These are phyloP conservation scores for Blastocladiella emersonii DNA, from an alignment of 371 early-diverging fungal species.

Conservation along the genomic window DNA sequence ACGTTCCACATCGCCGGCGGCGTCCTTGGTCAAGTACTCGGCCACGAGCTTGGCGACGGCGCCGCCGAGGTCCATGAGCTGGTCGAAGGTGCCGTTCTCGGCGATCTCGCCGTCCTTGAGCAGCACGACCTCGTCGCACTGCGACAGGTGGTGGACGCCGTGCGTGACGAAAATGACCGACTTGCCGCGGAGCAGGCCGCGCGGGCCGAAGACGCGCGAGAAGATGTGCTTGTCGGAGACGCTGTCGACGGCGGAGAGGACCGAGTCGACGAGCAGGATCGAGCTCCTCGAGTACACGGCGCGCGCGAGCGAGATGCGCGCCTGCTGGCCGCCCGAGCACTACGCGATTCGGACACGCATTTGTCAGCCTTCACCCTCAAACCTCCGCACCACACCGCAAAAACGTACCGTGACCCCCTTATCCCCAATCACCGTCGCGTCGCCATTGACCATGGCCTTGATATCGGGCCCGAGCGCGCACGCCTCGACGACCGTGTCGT, in stretches of 20 bases:
- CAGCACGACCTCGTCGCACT: constrained; percentile 66
- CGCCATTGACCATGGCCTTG: constrained; percentile 64
- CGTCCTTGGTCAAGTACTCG: neutral
- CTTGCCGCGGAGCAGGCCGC: constrained; percentile 21
- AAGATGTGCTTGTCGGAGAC: constrained; percentile 78
- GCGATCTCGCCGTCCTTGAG: constrained; percentile 45
- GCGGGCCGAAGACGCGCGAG: constrained; percentile 62
- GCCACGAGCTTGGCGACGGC: constrained; percentile 11
- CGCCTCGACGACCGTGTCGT: constrained; percentile 17
- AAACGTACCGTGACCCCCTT: constrained; percentile 55
- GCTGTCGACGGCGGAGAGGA: constrained; percentile 82
- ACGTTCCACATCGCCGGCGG: too few species aligned
- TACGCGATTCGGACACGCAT: constrained; percentile 18
- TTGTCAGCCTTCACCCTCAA: neutral
- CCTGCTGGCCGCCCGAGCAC: constrained; percentile 73
- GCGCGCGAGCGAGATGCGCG: constrained; percentile 54
- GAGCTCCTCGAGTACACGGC: neutral
- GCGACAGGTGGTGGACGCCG: constrained; percentile 27
- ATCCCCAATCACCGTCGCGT: constrained; percentile 89
- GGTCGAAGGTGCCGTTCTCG: constrained; percentile 55
- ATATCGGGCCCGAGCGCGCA: constrained; percentile 57
- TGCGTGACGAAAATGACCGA: constrained; percentile 32
- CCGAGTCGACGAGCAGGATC: constrained; percentile 42
- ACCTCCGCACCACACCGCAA: neutral
- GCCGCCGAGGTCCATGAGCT: constrained; percentile 43